phyloP scores from a whole-genome alignment of 768 basidiomycete species.

The Boletellus ananas region DNA sequence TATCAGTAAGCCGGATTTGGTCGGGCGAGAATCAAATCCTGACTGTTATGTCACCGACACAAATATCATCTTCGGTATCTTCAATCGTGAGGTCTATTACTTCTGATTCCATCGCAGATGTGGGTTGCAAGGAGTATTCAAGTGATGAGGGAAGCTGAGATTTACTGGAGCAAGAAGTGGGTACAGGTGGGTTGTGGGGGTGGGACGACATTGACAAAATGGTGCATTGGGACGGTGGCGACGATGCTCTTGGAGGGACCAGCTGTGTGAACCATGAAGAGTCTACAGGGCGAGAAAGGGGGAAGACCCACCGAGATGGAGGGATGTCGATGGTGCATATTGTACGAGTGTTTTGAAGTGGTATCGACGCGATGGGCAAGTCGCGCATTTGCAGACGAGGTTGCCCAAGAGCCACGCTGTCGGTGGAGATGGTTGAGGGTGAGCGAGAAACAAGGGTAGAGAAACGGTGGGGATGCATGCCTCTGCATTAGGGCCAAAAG shows the following conservation, averaged over 20 bases:
- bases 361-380: constrained; percentile 8
- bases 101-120: constrained; percentile 2
- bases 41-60: constrained; percentile 10
- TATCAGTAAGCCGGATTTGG: constrained; percentile 8
- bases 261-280: constrained; percentile 10
- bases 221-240: neutral
- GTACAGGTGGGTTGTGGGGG: constrained; percentile 5
- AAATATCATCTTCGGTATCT: constrained; percentile 22
- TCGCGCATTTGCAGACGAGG: constrained; percentile 1
- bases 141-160: constrained; percentile 1
- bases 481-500: constrained; percentile 4
- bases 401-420: constrained; percentile 14
- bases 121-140: neutral
- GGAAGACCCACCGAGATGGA: constrained; percentile 13
- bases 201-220: neutral
- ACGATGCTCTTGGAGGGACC: neutral
- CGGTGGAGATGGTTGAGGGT: neutral
- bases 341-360: constrained; percentile 3
- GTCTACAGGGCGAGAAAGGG: neutral
- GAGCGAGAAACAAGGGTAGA: neutral
- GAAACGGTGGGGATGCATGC: constrained; percentile 5
- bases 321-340: constrained; percentile 3
- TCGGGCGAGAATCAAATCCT: constrained; percentile 10
- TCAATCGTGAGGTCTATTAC: constrained; percentile 22
- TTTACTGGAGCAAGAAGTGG: constrained; percentile 3